These are phyloP conservation scores for Lecanicillium sp. DNA, from an alignment of 2,329 filamentous ascomycete species.

Conservation along the genomic window DNA sequence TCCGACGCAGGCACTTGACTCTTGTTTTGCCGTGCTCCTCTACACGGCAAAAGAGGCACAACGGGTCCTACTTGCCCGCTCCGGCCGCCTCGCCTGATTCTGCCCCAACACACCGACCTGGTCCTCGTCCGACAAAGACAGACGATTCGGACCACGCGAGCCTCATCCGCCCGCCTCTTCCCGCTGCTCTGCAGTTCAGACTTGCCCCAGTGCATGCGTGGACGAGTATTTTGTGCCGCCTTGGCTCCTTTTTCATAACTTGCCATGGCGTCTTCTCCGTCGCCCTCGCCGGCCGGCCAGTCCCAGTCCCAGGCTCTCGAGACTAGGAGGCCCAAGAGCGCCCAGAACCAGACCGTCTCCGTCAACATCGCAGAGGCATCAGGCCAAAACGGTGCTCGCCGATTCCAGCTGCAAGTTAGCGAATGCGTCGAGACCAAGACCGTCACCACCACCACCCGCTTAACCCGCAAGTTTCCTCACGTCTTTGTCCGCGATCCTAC, in stretches of 20 bases:
- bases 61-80: too few relatives aligned
- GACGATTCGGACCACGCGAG: too few relatives aligned
- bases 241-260: too few relatives aligned
- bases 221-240: too few relatives aligned
- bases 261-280: constrained; percentile 30
- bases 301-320: constrained; percentile 27
- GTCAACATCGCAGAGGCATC: constrained; percentile 39
- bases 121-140: too few relatives aligned
- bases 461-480: constrained; percentile 78
- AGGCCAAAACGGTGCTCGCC: constrained; percentile 24
- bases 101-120: too few relatives aligned
- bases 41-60: too few relatives aligned
- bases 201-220: not conserved
- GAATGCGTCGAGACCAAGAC: constrained; percentile 63
- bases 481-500: constrained; percentile 68
- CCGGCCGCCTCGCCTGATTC: too few relatives aligned
- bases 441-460: constrained; percentile 88
- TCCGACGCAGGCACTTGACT: too few relatives aligned
- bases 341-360: constrained; percentile 30
- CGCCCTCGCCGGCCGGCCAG: constrained; percentile 13
- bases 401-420: constrained; percentile 49
- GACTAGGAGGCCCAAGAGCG: constrained; percentile 23
- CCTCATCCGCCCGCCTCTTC: not conserved
- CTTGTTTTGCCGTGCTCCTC: too few relatives aligned
- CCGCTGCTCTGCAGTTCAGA: not conserved